Base-by-base conservation (phyloP, 1,139 yeast species). In the Yarrowia galli region DNA sequence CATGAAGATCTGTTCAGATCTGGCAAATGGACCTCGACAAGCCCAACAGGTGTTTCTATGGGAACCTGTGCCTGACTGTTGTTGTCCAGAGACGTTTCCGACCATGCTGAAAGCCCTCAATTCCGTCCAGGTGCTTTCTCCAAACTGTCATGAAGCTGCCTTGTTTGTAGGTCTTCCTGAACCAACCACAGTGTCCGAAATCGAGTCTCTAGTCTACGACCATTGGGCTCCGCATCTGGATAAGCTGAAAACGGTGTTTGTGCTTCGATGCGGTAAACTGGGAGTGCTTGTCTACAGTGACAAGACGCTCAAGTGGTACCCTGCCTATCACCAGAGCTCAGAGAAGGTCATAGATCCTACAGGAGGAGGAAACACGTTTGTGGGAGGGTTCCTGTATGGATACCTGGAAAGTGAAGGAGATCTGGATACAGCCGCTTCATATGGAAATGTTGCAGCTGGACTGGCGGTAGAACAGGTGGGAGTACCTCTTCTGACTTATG, bases 351-450 rank as follows among this genome's bases (percentile, higher is more conserved):
- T 87, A 2, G 98, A 93, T 76, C 97, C 97, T 0, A 93, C 98
- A 0, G 98, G 98, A 0, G 97, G 97, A 3, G 98, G 98, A 0
- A 93, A 93, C 75, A 83, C 96, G 0, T 92, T 89, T 76, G 85
- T 95, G 69, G 98, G 98, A 0, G 97, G 89, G 0, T 86, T 91
- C 73, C 83, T 89, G 15, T 81, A 88, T 7, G 96, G 88, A 0
- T 85, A 83, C 70, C 74, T 87, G 7, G 53, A 66, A 9, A 60
- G 71, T 40, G 70, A 73, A 0, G 81, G 83, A 0, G 85, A 89
- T 74, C 80, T 89, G 80, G 74, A 77, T 0, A 74, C 80, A 2
- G 92, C 88, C 0, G 87, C 89, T 2, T 79, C 89, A 0, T 85
- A 86, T 73, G 98, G 93, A 0, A 89, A 86, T 69, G 79, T 92